Conservation (phyloP, 768 basidiomycete genomes). For the Leucocoprinus birnbaumii region DNA sequence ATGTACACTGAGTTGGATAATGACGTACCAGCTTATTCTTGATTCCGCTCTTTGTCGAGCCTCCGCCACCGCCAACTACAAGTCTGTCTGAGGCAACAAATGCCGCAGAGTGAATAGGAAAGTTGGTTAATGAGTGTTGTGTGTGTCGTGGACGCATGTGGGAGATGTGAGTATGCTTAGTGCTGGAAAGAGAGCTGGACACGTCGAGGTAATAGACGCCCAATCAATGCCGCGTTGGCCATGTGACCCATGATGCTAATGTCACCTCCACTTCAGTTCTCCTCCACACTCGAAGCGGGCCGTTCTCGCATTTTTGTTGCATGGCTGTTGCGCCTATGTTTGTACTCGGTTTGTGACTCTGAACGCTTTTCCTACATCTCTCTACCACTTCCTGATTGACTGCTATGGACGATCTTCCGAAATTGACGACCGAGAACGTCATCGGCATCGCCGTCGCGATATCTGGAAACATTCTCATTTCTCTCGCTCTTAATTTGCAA, state of each 20-base stretch:
- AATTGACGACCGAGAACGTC: conserved; percentile 50
- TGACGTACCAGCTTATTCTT: conserved; percentile 86
- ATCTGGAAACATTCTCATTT: conserved; percentile 84
- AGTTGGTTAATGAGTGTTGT: conserved; percentile 70
- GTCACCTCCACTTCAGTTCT: not conserved
- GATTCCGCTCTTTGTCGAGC: conserved; percentile 82
- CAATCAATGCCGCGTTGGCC: conserved; percentile 7
- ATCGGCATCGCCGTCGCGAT: conserved; percentile 85
- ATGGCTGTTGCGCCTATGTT: not conserved
- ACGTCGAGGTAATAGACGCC: conserved; percentile 10
- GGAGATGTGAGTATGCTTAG: not conserved
- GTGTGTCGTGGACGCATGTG: conserved; percentile 81
- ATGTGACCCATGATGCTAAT: not conserved
- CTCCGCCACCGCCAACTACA: conserved; percentile 88
- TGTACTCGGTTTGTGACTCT: not conserved
- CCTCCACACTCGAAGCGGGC: not conserved
- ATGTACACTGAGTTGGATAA: conserved; percentile 8
- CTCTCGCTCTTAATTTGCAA: conserved; percentile 88
- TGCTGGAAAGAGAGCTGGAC: not conserved
- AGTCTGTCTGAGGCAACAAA: conserved; percentile 73
- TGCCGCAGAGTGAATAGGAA: conserved; percentile 86
- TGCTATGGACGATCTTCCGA: conserved; percentile 42
- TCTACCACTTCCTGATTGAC: not conserved
- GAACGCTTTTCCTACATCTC: not conserved
- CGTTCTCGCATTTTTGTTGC: not conserved